Conservation (phyloP, 1,284 basidiomycete species). For the Athelia sp. region DNA sequence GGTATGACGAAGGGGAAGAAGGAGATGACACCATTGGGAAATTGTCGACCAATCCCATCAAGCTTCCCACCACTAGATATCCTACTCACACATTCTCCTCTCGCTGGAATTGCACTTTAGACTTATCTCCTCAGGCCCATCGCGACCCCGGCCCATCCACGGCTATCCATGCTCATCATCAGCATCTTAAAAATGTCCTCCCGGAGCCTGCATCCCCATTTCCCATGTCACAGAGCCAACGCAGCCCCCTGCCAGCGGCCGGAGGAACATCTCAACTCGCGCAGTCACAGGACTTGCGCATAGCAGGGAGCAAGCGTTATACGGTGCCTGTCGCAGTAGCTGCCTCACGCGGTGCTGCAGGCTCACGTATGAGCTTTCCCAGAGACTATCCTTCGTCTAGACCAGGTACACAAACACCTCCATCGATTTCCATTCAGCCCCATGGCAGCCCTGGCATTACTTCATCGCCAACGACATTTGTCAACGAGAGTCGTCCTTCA, state of each 20-base stretch:
- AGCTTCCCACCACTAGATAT: slow-evolving; percentile 29
- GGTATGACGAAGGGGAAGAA: slow-evolving; percentile 6
- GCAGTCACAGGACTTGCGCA: slow-evolving; percentile 21
- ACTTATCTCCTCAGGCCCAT: slow-evolving; percentile 49
- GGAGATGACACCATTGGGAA: slow-evolving; percentile 3
- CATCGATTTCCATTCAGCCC: no score
- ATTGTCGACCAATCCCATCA: background rate
- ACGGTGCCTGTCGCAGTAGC: slow-evolving; percentile 36
- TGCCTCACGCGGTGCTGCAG: slow-evolving; percentile 29
- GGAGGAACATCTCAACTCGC: no score
- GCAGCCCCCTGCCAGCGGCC: slow-evolving; percentile 16
- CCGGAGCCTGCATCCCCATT: slow-evolving; percentile 75
- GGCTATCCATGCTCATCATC: slow-evolving; percentile 20
- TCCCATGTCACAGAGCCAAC: slow-evolving; percentile 32
- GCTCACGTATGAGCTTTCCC: slow-evolving; percentile 21
- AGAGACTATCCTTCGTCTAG: no score
- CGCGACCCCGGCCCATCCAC: slow-evolving; percentile 13
- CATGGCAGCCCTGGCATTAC: no score
- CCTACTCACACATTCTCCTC: slow-evolving; percentile 75
- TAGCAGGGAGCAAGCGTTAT: slow-evolving; percentile 57
- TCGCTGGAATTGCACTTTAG: slow-evolving; percentile 84
- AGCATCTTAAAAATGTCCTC: slow-evolving; percentile 33
- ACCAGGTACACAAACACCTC: no score
- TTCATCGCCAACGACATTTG: no score
- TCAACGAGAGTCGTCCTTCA: no score